Conservation (phyloP, 768 basidiomycete species). For the Leccinum truebloodii region DNA sequence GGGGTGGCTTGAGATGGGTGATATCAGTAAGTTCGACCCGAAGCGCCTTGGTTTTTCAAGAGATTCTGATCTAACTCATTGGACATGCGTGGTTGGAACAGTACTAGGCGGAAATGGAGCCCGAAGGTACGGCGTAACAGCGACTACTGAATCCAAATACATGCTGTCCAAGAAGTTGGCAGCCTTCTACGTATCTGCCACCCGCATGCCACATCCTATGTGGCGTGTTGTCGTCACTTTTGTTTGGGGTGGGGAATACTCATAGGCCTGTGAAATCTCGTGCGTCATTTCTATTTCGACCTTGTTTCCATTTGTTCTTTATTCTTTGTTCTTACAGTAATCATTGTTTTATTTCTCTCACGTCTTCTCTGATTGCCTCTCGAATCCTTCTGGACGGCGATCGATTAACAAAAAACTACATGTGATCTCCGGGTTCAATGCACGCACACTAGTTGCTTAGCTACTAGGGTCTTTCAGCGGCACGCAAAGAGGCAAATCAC, state of each 20-base stretch:
- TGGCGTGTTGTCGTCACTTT: neutral
- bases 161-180: neutral
- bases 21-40: neutral
- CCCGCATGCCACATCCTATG: neutral
- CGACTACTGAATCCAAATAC: neutral
- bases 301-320: neutral
- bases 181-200: neutral
- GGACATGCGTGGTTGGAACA: neutral
- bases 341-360: neutral
- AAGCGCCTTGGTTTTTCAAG: no score
- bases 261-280: neutral
- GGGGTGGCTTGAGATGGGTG: neutral
- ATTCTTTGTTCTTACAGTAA: neutral
- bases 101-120: neutral
- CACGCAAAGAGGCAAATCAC: neutral
- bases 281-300: neutral
- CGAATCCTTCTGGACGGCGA: no score
- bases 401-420: neutral
- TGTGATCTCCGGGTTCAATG: neutral
- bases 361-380: neutral
- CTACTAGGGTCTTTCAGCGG: neutral
- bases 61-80: neutral
- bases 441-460: neutral
- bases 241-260: neutral
- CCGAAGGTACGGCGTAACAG: neutral